A percentile compares a stretch with the other conserved stretches of the same genome.
phyloP scores from a whole-genome alignment of 257 asterid genomes.

The Solanum medicagineum region DNA sequence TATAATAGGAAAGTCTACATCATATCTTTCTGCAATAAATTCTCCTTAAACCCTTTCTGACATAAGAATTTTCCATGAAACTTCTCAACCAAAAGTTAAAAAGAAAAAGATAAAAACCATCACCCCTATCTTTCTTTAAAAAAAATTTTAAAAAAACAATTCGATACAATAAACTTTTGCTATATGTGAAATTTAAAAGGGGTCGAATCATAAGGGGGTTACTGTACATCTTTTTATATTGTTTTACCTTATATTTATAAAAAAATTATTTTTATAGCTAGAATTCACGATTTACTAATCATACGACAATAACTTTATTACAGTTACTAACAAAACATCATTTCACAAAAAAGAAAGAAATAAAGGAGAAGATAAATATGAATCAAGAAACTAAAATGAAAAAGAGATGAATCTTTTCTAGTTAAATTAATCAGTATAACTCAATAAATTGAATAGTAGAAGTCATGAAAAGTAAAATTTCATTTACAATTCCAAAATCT shows the following conservation, averaged over 20 bases:
- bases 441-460: background rate
- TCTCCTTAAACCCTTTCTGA: background rate
- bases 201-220: too few relatives aligned
- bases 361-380: background rate
- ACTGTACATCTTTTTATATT: too few relatives aligned
- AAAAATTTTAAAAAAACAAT: background rate
- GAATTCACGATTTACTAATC: background rate
- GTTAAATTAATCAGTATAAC: constrained; percentile 13
- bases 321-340: too few relatives aligned
- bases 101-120: background rate
- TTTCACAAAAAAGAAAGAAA: background rate
- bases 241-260: too few relatives aligned
- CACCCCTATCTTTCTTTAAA: background rate
- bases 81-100: background rate
- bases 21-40: background rate
- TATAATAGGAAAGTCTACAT: background rate
- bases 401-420: background rate
- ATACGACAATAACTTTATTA: background rate
- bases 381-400: background rate
- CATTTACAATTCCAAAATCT: background rate
- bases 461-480: background rate
- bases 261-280: background rate
- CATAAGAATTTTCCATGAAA: background rate
- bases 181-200: background rate
- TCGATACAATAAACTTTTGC: background rate